A percentile compares a stretch with the other conserved stretches of the same genome.
phyloP scores from a whole-genome alignment of 2,329 filamentous ascomycete species.

The Teratosphaeriaceae sp. region DNA sequence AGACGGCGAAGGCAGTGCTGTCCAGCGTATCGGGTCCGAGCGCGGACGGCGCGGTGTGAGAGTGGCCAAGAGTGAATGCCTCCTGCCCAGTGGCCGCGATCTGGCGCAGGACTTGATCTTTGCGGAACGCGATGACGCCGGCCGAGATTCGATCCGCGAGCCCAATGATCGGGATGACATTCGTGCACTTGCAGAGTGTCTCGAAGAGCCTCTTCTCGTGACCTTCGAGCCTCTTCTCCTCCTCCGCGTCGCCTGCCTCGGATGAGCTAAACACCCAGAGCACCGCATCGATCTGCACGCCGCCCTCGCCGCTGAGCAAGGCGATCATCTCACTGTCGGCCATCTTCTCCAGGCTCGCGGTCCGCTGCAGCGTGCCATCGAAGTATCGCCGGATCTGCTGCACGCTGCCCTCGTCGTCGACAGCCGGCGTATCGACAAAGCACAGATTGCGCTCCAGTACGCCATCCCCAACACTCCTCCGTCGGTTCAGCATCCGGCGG shows the following conservation, averaged over 20 bases:
- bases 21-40: not conserved
- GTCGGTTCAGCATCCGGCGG: constrained; percentile 50
- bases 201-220: constrained; percentile 18
- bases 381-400: constrained; percentile 50
- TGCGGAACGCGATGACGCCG: constrained; percentile 5
- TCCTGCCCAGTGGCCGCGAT: too few species aligned
- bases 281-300: constrained; percentile 75
- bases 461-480: constrained; percentile 67
- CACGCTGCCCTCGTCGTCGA: constrained; percentile 47
- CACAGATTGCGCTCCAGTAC: constrained; percentile 87
- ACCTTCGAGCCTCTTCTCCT: constrained; percentile 3
- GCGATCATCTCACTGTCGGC: constrained; percentile 68
- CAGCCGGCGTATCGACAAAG: constrained; percentile 79
- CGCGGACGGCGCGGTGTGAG: not conserved
- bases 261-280: constrained; percentile 87
- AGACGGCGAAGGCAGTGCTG: constrained; percentile 61
- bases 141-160: constrained; percentile 55
- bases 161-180: constrained; percentile 76
- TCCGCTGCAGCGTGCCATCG: constrained; percentile 59
- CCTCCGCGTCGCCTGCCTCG: too few species aligned
- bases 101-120: too few species aligned
- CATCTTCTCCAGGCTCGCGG: constrained; percentile 54
- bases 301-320: constrained; percentile 73
- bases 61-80: constrained; percentile 8
- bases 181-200: constrained; percentile 62